Evolutionary conservation across 257 asterid genomes (phyloP).

Genomic region (Nicotiana obtusifolia): DNA sequence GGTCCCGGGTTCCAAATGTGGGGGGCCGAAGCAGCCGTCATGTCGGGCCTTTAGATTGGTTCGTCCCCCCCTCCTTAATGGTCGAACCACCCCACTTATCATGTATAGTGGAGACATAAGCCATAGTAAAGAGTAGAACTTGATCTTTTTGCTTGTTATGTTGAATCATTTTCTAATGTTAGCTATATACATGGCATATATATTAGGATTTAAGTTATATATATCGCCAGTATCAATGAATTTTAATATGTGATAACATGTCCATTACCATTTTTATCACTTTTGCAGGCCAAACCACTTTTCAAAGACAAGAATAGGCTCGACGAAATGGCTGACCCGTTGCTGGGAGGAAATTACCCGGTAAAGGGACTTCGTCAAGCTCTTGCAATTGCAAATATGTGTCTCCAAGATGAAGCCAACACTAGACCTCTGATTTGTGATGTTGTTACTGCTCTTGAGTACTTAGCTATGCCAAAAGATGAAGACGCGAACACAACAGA

Average conservation of each 20-base stretch:
- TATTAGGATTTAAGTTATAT: too few species aligned
- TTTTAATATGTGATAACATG: background rate
- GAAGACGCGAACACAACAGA: constrained; percentile 18
- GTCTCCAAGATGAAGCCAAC: constrained; percentile 44
- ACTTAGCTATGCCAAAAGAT: constrained; percentile 20
- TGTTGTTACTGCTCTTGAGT: constrained; percentile 42
- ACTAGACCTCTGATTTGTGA: constrained; percentile 39
- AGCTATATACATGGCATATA: too few species aligned
- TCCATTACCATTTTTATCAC: background rate
- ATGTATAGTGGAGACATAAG: background rate
- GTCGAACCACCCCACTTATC: background rate
- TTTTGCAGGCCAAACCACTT: constrained; percentile 36
- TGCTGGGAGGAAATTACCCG: constrained; percentile 33
- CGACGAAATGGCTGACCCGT: constrained; percentile 31
- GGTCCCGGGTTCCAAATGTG: too few species aligned
- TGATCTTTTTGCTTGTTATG: background rate
- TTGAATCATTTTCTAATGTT: background rate
- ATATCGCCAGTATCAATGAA: too few species aligned
- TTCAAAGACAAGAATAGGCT: constrained; percentile 29
- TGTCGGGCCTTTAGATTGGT: too few species aligned
- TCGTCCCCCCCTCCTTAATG: background rate
- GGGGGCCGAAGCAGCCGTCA: too few species aligned
- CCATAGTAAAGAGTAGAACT: background rate
- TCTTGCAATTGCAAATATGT: constrained; percentile 39
- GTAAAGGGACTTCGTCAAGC: constrained; percentile 32